Evolutionary conservation across 805 yeast genomes (phyloP).

Genomic region (Wickerhamomyces alni): DNA sequence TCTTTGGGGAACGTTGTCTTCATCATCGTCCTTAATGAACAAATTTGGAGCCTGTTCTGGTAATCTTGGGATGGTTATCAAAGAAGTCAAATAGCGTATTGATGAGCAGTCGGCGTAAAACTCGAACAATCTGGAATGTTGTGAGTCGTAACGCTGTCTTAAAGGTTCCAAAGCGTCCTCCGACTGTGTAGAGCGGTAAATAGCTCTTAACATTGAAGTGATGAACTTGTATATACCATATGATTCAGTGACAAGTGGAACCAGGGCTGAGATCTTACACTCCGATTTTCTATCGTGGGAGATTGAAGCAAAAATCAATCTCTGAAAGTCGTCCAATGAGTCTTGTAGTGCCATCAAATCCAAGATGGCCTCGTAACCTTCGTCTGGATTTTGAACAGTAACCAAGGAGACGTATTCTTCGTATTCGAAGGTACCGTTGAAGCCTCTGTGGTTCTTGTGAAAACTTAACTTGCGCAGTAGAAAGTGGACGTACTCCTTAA

Average conservation of each 20-base stretch:
- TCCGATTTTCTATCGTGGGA: constrained; percentile 55
- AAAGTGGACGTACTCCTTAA: constrained; percentile 68
- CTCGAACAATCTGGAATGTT: constrained; percentile 59
- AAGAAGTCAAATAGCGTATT: constrained; percentile 70
- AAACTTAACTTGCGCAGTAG: constrained; percentile 70
- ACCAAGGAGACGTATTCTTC: constrained; percentile 88
- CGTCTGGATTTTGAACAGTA: constrained; percentile 88
- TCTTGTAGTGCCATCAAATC: constrained; percentile 87
- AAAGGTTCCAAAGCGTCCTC: constrained; percentile 76
- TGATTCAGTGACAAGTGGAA: constrained; percentile 85
- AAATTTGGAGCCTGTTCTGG: constrained; percentile 33
- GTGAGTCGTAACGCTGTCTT: constrained; percentile 57
- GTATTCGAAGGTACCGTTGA: constrained; percentile 93
- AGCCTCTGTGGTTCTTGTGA: constrained; percentile 80
- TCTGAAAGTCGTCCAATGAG: constrained; percentile 69
- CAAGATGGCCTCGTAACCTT: constrained; percentile 84
- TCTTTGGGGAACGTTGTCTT: constrained; percentile 12
- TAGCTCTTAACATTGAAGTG: constrained; percentile 85
- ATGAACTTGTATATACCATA: constrained; percentile 89
- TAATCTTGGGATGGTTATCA: constrained; percentile 67
- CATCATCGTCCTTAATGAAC: constrained; percentile 21
- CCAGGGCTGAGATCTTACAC: constrained; percentile 79
- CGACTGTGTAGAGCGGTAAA: constrained; percentile 66
- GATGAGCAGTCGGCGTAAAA: constrained; percentile 89
- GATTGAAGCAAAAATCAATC: constrained; percentile 67